phyloP scores from a whole-genome alignment of 345 rosid species.

The Abelmoschus esculentus region DNA sequence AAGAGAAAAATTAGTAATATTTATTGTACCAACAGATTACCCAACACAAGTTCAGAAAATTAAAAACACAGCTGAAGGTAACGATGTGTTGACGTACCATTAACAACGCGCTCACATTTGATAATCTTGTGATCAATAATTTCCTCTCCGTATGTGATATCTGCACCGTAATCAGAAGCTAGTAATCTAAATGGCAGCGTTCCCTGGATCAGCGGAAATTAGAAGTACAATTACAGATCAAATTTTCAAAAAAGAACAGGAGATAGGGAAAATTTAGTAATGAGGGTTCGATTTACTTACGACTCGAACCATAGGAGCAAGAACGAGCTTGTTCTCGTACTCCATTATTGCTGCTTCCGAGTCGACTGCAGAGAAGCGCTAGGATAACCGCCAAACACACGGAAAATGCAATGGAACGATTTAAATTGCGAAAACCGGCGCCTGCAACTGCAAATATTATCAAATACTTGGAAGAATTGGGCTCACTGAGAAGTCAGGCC shows the following conservation, averaged over 20 bases:
- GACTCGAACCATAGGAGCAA: constrained; percentile 98
- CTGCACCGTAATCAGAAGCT: constrained; percentile 85
- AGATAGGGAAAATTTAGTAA: not conserved
- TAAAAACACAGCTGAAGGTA: not conserved
- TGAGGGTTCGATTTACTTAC: constrained; percentile 34
- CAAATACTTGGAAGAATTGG: not conserved
- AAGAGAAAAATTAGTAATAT: not conserved
- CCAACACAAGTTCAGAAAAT: not conserved
- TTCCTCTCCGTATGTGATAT: constrained; percentile 89
- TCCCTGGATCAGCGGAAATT: constrained; percentile 37
- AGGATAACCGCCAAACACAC: not conserved
- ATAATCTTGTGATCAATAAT: constrained; percentile 72
- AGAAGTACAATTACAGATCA: not conserved
- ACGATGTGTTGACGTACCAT: constrained; percentile 23
- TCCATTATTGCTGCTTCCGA: constrained; percentile 42
- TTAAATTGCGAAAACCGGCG: not conserved
- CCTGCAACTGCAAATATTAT: not conserved
- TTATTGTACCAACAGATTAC: not conserved
- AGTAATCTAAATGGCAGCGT: constrained; percentile 69
- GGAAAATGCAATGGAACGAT: not conserved
- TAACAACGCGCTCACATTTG: constrained; percentile 39
- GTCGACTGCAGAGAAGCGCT: no score
- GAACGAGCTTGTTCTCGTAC: constrained; percentile 69
- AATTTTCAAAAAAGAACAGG: not conserved
- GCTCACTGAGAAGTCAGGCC: not conserved